Evolutionary conservation across 169 alveolate species (phyloP), one percentile per base, ranked within the genome.

Genomic region (Theileria equi): DNA sequence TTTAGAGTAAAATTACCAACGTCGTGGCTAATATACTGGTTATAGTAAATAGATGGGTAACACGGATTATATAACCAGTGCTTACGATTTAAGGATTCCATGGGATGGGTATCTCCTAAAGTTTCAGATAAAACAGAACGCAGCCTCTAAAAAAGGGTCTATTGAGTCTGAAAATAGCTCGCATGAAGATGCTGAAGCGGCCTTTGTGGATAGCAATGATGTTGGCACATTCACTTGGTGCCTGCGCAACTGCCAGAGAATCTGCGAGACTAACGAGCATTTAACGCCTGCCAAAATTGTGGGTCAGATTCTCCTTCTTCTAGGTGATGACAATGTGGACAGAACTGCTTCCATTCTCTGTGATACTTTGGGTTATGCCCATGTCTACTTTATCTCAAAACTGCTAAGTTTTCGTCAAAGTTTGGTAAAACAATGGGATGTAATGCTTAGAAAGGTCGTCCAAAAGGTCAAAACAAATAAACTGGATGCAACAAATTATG

Each of bases 141-240:
- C 31, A 34, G 7, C 19, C 13, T 17, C 25, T 43, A 13, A 34
- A 10, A 45, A 58, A 23, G 7, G 23, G 58, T 16, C 17, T 16
- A 23, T n/a, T 40, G 11, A 11, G 59, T 19, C 47, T 7, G 16
- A 34, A 16, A 38, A 23, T 3, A 23, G 53, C n/a, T 1, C 36
- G 23, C 1, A 52, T 17, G 65, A 52, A 3, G 62, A 29, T 2
- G 23, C 23, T 45, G 72, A 61, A 19, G 40, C 23, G 25, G 25
- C 26, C 32, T 53, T 21, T 19, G 70, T 61, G 17, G 43, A 68
- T 21, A 11, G 55, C 4, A 80, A 23, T 16, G 80, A 76, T 45
- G 26, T 57, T 4, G 85, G 85, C 3, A 76, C 85, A 3, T 47
- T 76, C 13, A 63, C 26, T 7, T 76, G 80, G 79, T 76, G 85